Base-by-base conservation (phyloP, 192 early-diverging fungal species). In the Rhizophagus clarus region DNA sequence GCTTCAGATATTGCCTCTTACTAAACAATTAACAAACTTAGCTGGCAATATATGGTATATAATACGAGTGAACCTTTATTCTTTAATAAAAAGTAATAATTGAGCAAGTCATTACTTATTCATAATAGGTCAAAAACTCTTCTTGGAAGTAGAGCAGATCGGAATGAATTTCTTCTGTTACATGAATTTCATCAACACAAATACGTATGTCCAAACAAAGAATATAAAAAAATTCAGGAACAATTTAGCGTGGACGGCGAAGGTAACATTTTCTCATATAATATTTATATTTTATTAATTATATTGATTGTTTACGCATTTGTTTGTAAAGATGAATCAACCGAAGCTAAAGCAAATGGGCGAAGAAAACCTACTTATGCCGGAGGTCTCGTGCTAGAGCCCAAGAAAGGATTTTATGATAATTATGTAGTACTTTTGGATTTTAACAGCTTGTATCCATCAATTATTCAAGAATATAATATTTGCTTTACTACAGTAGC, bases 391-490 rank as follows among this genome's bases (percentile, higher is more conserved):
- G 97, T 99, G 2, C 85, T 99, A 80, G 98, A 99, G 74, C 98
- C 98, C 47, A 97, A 98, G 82, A 96, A 93, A 75, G 97, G 98
- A 4, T 93, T 98, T 79, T 98, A 99, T 83, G 97, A 99, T 83
- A 93, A 94, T 49, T 99, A 88, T 82, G 95, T 99, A 5, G 83
- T 99, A 24, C 85, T 98, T 51, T 87, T 99, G 69, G 98, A 99
- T 89, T 99, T 99, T 85, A 99, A 99, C 91, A 95, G 94, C 88
- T 90, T 99, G 92, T 99, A 99, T 79, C 97, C 98, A 69, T 97
- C 97, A 29, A 99, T 99, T 72, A 99, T 99, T 82, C 98, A 99
- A 81, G 98, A 99, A 84, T 99, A 94, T 89, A 99, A 99, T 82
- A 96, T 99, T 74, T 99, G 97, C 85, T 99, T 99, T 79, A 99